Evolutionary conservation across 176 grass and related monocot species (phyloP), one percentile per base, ranked within the genome.

Genomic region (Carex parvula): DNA sequence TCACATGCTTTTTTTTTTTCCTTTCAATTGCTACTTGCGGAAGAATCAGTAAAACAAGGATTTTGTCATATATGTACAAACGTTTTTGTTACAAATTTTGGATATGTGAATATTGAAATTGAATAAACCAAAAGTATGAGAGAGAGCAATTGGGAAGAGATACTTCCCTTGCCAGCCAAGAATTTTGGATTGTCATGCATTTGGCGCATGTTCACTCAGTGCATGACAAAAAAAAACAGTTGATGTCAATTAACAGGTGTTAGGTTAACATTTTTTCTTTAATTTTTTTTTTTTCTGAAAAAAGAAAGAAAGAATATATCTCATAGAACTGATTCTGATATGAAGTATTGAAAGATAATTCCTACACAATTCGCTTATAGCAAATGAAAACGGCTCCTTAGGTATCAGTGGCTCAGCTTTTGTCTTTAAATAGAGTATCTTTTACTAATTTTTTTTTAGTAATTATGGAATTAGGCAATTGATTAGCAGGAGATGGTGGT

Each of bases 121-220:
- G 59, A 81, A 81, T 62, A 81, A 81, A 41, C 59, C 26, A 81
- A 62, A 81, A 37, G 39, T 59, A 5, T 6, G 70, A 48, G 39
- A 48, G 39, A 12, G 11, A 59, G 26, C 11, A 65, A 65, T 65
- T 30, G 70, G 16, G 16, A 37, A 17, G 12, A 32, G 8, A 48
- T 24, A 46, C 20, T 13, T 52, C 44, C 44, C 17, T 53, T 77
- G 72, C 73, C 73, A 77, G 56, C 52, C 35, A 78, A 78, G 26
- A 78, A n/a, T 78, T 78, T 78, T 78, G 52, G 52, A 78, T 56
- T 29, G 52, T 78, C 52, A 78, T 77, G 73, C 50, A 54, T 57
- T 78, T 32, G 73, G 73, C 26, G 48, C 73, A 78, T 78, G 73
- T 77, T 77, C 72, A 5, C 72, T 6, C 32, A 74, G 70, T 76